These are phyloP conservation scores for Austroboletus festivus DNA, from an alignment of 768 basidiomycete genomes.

Conservation along the genomic window DNA sequence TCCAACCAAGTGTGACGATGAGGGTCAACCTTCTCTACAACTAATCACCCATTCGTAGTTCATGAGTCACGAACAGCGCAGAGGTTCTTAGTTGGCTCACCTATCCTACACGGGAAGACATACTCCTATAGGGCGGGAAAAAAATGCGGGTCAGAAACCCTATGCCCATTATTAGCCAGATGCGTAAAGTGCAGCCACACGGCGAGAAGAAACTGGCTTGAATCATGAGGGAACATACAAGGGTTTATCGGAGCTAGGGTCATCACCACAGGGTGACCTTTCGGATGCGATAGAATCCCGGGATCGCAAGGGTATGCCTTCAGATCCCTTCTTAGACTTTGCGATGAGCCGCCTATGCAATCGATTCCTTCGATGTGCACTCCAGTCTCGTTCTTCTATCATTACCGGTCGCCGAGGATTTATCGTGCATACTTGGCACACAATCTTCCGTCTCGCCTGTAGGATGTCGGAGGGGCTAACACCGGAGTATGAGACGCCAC, in stretches of 20 bases:
- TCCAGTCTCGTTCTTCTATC: slow-evolving; percentile 59
- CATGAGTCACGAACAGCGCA: neutral
- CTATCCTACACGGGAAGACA: neutral
- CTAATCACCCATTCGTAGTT: slow-evolving; percentile 7
- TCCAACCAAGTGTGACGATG: neutral
- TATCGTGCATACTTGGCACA: slow-evolving; percentile 62
- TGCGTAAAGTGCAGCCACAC: neutral
- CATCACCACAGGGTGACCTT: slow-evolving; percentile 6
- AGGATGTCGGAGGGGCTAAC: slow-evolving; percentile 58
- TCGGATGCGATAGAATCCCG: neutral
- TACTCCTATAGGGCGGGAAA: neutral
- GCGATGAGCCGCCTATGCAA: slow-evolving; percentile 48
- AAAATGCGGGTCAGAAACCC: neutral
- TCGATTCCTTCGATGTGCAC: slow-evolving; percentile 53
- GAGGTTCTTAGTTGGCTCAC: neutral
- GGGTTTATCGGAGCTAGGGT: slow-evolving; percentile 1
- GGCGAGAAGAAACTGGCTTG: slow-evolving; percentile 8
- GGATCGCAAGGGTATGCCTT: neutral
- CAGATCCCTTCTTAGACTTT: slow-evolving; percentile 22
- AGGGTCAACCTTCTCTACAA: neutral
- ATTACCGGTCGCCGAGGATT: slow-evolving; percentile 56
- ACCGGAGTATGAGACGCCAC: slow-evolving; percentile 9
- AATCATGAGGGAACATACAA: slow-evolving; percentile 8
- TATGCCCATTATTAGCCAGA: slow-evolving; percentile 2
- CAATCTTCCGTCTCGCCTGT: slow-evolving; percentile 50